phyloP scores from a whole-genome alignment of 306 rosid species.

The Gillenia trifoliata region DNA sequence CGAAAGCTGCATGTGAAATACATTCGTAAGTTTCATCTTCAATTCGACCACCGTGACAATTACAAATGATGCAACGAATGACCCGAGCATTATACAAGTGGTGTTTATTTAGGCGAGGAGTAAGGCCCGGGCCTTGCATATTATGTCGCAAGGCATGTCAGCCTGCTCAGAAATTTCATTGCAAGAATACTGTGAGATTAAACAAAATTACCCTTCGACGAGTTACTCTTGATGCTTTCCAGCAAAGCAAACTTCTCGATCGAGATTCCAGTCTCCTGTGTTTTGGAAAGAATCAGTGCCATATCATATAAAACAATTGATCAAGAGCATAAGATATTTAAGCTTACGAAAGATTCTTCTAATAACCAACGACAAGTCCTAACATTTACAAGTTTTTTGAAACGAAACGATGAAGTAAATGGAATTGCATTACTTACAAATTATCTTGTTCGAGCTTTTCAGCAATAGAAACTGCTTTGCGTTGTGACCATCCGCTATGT shows the following conservation, averaged over 20 bases:
- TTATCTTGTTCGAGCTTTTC: constrained; percentile 99
- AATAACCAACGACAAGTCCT: too few relatives aligned
- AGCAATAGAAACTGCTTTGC: constrained; percentile 93
- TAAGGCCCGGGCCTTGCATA: too few relatives aligned
- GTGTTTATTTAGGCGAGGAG: not conserved
- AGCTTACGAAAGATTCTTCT: not conserved
- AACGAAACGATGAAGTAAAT: not conserved
- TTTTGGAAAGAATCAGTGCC: constrained; percentile 10
- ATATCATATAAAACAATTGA: constrained; percentile 8
- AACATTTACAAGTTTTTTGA: too few relatives aligned
- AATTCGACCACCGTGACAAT: not conserved
- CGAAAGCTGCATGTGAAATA: constrained; percentile 69
- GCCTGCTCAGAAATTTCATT: not conserved
- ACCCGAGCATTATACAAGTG: not conserved
- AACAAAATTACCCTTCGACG: constrained; percentile 63
- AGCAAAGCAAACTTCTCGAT: constrained; percentile 85
- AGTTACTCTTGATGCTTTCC: constrained; percentile 80
- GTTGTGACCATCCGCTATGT: constrained; percentile 68
- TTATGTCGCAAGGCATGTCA: too few relatives aligned
- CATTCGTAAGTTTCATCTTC: constrained; percentile 23
- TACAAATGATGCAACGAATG: not conserved
- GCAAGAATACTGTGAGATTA: constrained; percentile 14
- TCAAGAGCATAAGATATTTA: not conserved
- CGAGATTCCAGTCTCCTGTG: constrained; percentile 94
- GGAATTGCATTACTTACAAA: constrained; percentile 51